A percentile compares a stretch with the other conserved stretches of the same genome.
Evolutionary conservation across 2,329 filamentous ascomycete genomes (phyloP).

Genomic region (Aspergillus fischeri): DNA sequence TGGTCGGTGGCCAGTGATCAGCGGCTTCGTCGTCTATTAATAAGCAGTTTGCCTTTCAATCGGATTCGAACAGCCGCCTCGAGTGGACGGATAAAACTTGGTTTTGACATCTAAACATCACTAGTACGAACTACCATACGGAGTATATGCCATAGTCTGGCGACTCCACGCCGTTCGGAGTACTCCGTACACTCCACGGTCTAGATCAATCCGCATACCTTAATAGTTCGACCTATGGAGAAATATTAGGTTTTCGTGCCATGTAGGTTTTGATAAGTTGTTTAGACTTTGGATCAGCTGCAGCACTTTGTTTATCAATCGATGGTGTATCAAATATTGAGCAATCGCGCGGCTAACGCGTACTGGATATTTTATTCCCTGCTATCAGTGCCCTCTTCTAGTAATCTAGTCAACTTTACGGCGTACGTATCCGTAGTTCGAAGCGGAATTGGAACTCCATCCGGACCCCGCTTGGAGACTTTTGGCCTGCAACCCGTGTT

Average conservation of each 20-base stretch:
- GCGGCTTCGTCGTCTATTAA: background rate
- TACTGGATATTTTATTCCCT: background rate
- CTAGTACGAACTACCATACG: too few relatives aligned
- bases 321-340: background rate
- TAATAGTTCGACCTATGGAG: too few relatives aligned
- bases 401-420: background rate
- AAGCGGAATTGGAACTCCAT: background rate
- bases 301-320: too few relatives aligned
- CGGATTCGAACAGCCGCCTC: background rate
- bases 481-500: background rate
- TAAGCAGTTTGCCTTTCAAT: background rate
- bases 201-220: too few relatives aligned
- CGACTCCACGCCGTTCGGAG: too few relatives aligned
- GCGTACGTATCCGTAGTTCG: too few relatives aligned
- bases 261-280: too few relatives aligned
- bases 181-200: background rate
- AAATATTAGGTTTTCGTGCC: background rate
- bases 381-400: too few relatives aligned
- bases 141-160: background rate
- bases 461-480: background rate
- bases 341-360: background rate
- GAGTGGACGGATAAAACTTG: background rate
- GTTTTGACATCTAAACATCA: background rate
- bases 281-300: too few relatives aligned
- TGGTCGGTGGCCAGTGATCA: background rate